A percentile compares a stretch with the other conserved stretches of the same genome.
phyloP scores from a whole-genome alignment of 331 rosid species.

The Malus hybrid region DNA sequence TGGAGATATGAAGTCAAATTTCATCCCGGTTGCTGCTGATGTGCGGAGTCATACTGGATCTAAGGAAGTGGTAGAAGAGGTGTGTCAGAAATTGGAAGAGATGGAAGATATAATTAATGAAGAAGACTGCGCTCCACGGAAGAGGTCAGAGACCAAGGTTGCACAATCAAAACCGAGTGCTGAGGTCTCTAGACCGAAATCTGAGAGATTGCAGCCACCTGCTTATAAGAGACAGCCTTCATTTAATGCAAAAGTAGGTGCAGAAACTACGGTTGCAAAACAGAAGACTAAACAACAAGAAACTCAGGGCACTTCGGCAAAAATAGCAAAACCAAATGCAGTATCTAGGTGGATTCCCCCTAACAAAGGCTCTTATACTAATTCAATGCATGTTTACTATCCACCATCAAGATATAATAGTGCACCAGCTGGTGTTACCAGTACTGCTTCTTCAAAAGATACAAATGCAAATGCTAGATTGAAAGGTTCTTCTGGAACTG shows the following conservation, averaged over 20 bases:
- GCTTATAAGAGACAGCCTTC: constrained; percentile 48
- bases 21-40: constrained; percentile 26
- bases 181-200: constrained; percentile 48
- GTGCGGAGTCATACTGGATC: constrained; percentile 31
- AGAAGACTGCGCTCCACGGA: constrained; percentile 33
- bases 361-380: constrained; percentile 68
- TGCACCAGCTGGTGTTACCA: constrained; percentile 59
- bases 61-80: constrained; percentile 45
- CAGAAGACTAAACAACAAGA: constrained; percentile 70
- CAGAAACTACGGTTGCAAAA: constrained; percentile 44
- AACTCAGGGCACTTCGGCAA: constrained; percentile 44
- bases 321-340: constrained; percentile 66
- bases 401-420: constrained; percentile 75
- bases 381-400: constrained; percentile 78
- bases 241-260: constrained; percentile 36
- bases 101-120: constrained; percentile 37
- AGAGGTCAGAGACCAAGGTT: constrained; percentile 43
- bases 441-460: constrained; percentile 40
- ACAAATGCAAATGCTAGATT: constrained; percentile 38
- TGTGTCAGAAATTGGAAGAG: constrained; percentile 28
- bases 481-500: constrained; percentile 35
- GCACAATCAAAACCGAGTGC: constrained; percentile 29
- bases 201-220: constrained; percentile 47
- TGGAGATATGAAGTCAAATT: constrained; percentile 54
- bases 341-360: constrained; percentile 78